Conservation (phyloP, 495 filamentous ascomycete species). For the Filosporella fistucella region DNA sequence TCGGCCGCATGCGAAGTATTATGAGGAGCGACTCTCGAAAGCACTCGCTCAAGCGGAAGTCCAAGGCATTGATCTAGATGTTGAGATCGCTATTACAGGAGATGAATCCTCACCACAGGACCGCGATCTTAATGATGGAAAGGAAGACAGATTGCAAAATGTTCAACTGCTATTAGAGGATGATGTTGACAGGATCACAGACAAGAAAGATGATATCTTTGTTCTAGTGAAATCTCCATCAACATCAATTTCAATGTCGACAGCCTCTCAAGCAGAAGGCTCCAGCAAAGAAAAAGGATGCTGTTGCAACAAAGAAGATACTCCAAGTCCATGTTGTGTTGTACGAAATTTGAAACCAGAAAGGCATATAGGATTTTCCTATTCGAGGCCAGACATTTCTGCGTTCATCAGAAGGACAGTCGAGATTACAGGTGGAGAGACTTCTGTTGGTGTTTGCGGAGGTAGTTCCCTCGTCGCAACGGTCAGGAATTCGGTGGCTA, state of each 20-base stretch:
- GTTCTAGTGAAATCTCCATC: slow-evolving; percentile 6
- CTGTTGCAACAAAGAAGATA: neutral
- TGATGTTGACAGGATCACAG: slow-evolving; percentile 1
- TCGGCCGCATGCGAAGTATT: slow-evolving; percentile 64
- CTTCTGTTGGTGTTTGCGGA: slow-evolving; percentile 77
- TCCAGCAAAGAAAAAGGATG: neutral
- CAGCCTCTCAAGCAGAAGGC: neutral
- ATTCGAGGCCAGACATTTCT: slow-evolving; percentile 34
- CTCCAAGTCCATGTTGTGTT: neutral
- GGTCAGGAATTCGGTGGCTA: slow-evolving; percentile 63
- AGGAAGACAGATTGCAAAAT: neutral
- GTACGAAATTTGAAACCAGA: neutral
- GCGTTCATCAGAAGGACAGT: slow-evolving; percentile 45
- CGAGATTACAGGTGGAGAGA: slow-evolving; percentile 77
- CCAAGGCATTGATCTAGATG: slow-evolving; percentile 37
- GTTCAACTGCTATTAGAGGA: neutral
- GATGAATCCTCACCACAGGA: neutral
- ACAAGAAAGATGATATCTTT: neutral
- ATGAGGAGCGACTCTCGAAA: slow-evolving; percentile 55
- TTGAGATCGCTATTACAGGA: slow-evolving; percentile 16
- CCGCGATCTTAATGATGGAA: neutral
- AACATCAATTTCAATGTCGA: slow-evolving; percentile 6
- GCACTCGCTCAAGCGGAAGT: slow-evolving; percentile 48
- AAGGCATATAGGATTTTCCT: slow-evolving; percentile 12
- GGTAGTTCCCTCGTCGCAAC: slow-evolving; percentile 59